Evolutionary conservation across 208 protist genomes (phyloP), one percentile per base, ranked within the genome.

Genomic region (Crithidia bombi): DNA sequence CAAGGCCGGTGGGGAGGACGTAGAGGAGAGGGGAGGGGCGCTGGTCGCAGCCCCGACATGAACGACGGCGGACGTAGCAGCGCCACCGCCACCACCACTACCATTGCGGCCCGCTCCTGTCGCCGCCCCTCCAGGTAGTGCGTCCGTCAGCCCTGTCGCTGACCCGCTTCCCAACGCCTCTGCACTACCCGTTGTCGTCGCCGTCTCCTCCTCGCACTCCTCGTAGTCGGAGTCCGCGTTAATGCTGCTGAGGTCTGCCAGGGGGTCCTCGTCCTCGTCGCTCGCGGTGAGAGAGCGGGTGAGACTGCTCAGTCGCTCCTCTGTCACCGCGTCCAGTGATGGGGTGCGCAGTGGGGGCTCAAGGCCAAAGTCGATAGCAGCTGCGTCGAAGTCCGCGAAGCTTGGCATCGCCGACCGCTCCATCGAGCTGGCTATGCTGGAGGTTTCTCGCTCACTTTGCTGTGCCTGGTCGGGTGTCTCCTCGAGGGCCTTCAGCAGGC

Each of bases 391-490:
- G 35, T 78, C 73, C 2, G 41, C 49, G 41, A 66, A 62, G 38
- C 46, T 39, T 3, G 68, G 21, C 9, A 74, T 33, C 6, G 28
- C 38, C 3, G 78, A 69, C 6, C 81, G 82, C 21, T 90, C 89
- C 23, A 86, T 55, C 17, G 85, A 89, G 73, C 89, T 94, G 33
- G 84, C 78, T 0, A 89, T 57, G 58, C 89, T 94, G 30, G 82
- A 91, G 3, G 78, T 83, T 68, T 92, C 83, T 14, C 69, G 73
- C 49, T 93, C 87, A 10, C 59, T 58, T 43, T 79, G 81, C 33
- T 78, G 72, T 17, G 89, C 89, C 78, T 95, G 79, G 70, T 89
- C 80, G 5, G 86, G 82, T 9, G 89, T 91, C 58, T 91, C 81
- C 51, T 65, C 55, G 39, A 92, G 74, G 55, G 68, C 74, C 43